Conservation (phyloP, 768 basidiomycete species). For the Boletus rubroflammeus region DNA sequence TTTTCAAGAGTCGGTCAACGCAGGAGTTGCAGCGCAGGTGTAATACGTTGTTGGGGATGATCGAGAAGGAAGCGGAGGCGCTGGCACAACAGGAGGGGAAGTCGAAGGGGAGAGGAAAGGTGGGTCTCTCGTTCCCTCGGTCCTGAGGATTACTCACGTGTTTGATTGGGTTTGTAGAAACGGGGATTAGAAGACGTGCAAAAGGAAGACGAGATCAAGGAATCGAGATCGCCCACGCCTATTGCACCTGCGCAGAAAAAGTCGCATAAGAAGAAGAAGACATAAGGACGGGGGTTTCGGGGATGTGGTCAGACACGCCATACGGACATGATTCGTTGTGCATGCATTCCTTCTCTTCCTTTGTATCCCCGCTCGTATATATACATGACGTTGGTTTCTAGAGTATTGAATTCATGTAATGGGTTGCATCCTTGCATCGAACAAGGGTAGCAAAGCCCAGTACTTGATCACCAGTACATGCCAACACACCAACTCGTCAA, state of each 20-base stretch:
- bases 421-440: not conserved
- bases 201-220: slow-evolving; percentile 43
- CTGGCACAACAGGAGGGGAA: slow-evolving; percentile 66
- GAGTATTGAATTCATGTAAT: not conserved
- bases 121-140: slow-evolving; percentile 26
- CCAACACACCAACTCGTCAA: too few relatives aligned
- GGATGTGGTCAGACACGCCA: not conserved
- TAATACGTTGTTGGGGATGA: slow-evolving; percentile 82
- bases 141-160: not conserved
- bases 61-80: slow-evolving; percentile 83
- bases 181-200: slow-evolving; percentile 67
- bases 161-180: slow-evolving; percentile 43
- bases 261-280: slow-evolving; percentile 68
- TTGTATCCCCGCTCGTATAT: not conserved
- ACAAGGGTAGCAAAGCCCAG: not conserved
- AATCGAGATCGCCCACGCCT: slow-evolving; percentile 63
- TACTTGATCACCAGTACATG: too few relatives aligned
- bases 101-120: slow-evolving; percentile 66
- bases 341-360: not conserved
- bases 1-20: slow-evolving; percentile 90
- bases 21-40: slow-evolving; percentile 87
- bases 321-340: not conserved
- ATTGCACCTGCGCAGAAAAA: slow-evolving; percentile 51
- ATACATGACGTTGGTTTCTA: not conserved
- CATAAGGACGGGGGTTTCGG: slow-evolving; percentile 29